Evolutionary conservation across 2,329 filamentous ascomycete species (phyloP).

Genomic region (Botrytis porri): DNA sequence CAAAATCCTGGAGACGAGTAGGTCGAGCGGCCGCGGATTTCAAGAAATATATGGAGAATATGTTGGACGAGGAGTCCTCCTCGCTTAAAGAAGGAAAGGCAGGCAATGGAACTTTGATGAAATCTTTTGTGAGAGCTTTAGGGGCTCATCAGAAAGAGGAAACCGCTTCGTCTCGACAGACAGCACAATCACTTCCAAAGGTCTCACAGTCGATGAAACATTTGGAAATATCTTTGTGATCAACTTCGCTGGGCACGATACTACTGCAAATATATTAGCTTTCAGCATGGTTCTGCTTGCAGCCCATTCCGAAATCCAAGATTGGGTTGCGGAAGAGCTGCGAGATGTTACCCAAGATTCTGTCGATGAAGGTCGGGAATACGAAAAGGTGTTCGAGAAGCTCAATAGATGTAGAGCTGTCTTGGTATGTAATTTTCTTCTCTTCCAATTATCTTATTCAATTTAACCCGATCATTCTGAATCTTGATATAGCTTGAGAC

Average conservation of each 20-base stretch:
- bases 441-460: background rate
- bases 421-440: background rate
- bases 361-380: background rate
- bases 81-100: background rate
- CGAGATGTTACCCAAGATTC: background rate
- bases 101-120: background rate
- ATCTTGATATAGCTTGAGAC: background rate
- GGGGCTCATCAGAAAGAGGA: background rate
- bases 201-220: background rate
- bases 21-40: background rate
- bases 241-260: conserved; percentile 30
- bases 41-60: background rate
- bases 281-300: conserved; percentile 26
- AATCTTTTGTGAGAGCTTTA: background rate
- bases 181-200: background rate
- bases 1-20: background rate
- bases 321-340: conserved; percentile 13
- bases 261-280: conserved; percentile 23
- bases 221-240: conserved; percentile 18
- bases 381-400: conserved; percentile 2
- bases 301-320: conserved; percentile 24
- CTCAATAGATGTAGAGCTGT: background rate
- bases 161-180: background rate
- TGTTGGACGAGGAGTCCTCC: background rate
- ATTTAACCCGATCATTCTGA: background rate